phyloP scores from a whole-genome alignment of 2,329 filamentous ascomycete genomes.

The Helminthosporium solani region DNA sequence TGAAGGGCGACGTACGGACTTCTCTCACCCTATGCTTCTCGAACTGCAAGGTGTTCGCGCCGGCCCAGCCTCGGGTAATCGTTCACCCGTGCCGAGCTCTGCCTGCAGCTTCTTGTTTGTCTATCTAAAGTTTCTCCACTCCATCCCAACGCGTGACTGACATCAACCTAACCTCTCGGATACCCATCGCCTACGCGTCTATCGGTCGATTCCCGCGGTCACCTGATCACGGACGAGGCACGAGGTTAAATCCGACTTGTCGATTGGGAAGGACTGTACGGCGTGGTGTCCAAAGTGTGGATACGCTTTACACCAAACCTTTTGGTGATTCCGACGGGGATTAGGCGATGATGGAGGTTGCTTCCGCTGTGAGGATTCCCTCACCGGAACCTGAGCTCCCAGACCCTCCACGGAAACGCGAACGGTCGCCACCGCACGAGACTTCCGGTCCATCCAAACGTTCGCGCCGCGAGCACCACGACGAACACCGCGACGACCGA shows the following conservation, averaged over 20 bases:
- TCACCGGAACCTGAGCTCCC: conserved; percentile 55
- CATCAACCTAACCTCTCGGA: too few relatives aligned
- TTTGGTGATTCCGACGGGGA: background rate
- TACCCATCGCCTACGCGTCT: too few relatives aligned
- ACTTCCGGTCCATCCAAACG: conserved; percentile 35
- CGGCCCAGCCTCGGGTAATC: conserved; percentile 1
- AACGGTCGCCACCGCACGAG: conserved; percentile 53
- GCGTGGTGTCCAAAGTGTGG: too few relatives aligned
- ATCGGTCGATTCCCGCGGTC: too few relatives aligned
- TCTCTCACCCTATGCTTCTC: background rate
- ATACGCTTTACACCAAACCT: background rate
- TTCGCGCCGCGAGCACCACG: conserved; percentile 44
- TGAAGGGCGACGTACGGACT: background rate
- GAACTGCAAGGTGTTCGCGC: conserved; percentile 18
- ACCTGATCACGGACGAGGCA: too few relatives aligned
- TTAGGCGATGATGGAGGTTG: conserved; percentile 34
- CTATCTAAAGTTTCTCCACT: conserved; percentile 31
- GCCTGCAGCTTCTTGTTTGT: too few relatives aligned
- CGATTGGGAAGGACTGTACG: too few relatives aligned
- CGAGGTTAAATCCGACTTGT: too few relatives aligned
- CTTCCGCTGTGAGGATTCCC: conserved; percentile 58
- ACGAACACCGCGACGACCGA: conserved; percentile 56
- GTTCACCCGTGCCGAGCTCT: conserved; percentile 13
- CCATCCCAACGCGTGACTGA: conserved; percentile 6
- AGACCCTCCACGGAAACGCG: conserved; percentile 46